phyloP scores from a whole-genome alignment of 306 rosid species.

The Castanopsis chinensis region DNA sequence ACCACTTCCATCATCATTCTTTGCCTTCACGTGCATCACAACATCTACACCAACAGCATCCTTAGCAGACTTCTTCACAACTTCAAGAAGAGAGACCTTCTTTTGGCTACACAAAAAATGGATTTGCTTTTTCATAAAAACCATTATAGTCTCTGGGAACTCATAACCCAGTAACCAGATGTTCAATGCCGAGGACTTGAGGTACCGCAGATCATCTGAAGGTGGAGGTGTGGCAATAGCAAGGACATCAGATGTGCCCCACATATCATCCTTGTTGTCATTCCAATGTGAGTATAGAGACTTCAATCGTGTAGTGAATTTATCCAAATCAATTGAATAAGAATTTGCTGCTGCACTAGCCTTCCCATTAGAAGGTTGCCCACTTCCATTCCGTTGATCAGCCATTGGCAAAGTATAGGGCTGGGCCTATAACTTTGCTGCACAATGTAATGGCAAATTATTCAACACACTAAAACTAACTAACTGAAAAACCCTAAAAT shows the following conservation, averaged over 20 bases:
- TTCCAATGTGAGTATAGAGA: conserved; percentile 68
- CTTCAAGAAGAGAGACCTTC: conserved; percentile 81
- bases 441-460: too few relatives aligned
- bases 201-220: conserved; percentile 86
- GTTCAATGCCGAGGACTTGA: conserved; percentile 80
- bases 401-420: conserved; percentile 40
- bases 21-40: conserved; percentile 71
- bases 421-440: too few relatives aligned
- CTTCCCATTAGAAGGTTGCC: conserved; percentile 63
- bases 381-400: conserved; percentile 75
- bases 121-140: conserved; percentile 75
- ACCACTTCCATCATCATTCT: conserved; percentile 71
- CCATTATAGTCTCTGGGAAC: conserved; percentile 93
- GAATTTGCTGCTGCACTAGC: conserved; percentile 46
- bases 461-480: too few relatives aligned
- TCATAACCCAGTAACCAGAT: conserved; percentile 90
- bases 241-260: conserved; percentile 76
- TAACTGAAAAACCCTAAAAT: neutral
- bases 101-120: conserved; percentile 84
- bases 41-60: conserved; percentile 73
- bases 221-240: conserved; percentile 74
- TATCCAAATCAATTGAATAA: conserved; percentile 63
- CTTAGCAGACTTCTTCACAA: conserved; percentile 59
- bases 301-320: conserved; percentile 61
- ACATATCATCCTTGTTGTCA: conserved; percentile 51